Base-by-base conservation (phyloP, 140 eudicot species). In the Oenanthe javanica region DNA sequence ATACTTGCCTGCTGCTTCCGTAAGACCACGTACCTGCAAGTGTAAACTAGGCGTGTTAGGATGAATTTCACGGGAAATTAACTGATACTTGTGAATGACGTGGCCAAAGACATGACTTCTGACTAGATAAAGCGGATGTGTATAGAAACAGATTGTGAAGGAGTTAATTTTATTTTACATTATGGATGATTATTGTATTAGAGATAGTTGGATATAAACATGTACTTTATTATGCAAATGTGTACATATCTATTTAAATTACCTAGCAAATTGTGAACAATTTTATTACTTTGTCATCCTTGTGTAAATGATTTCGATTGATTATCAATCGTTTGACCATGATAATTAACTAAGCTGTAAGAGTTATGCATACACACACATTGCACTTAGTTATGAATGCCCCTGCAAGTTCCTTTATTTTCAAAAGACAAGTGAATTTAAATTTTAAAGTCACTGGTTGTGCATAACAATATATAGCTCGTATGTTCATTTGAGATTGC, bases 21-120 rank as follows among this genome's bases (percentile, higher is more conserved):
- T 61, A 66, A 95, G 92, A 87, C 89, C 91, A 43, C 84, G 87
- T 48, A 95, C 97, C 99, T 95, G 93, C 69, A 79, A 80, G 23
- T 42, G 57, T 67, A 55, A 63, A 79, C 48, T 9, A 23, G 49
- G 69, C 51, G 51, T 61, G n/a, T 80, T 38, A 9, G 31, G 5
- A 73, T 50, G 43, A 27, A 8, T 10, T 67, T 11, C 42, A 27
- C 45, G 6, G 43, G 11, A 3, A 18, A 59, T n/a, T n/a, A 59
- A 59, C 27, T 10, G 4, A 4, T 18, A 59, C 4, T 42, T 42
- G 45, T 42, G 45, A 42, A 42, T 42, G 45, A 6, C 59, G 11
- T 1, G 59, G 7, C 59, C 59, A 27, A 67, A 27, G 45, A 67
- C 14, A 67, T 0, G 0, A 67, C 1, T 23, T 31, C 36, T 31